Base-by-base conservation (phyloP, 75 land plant species). In the Picea glauca region DNA sequence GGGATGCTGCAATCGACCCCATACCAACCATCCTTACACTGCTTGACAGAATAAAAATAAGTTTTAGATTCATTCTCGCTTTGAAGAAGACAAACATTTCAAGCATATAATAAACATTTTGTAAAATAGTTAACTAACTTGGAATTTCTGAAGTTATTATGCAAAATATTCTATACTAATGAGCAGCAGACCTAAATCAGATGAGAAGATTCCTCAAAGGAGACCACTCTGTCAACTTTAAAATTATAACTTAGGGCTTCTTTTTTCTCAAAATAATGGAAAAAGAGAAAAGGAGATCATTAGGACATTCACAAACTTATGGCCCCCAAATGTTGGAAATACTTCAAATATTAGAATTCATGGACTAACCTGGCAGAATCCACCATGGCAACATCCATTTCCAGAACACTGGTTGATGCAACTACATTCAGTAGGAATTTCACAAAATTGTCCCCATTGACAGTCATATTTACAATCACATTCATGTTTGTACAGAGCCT, bases 381-480 rank as follows among this genome's bases (percentile, higher is more conserved):
- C 99, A 79, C 98, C 91, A 75, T 88, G 91, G 67, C 95, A 96
- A 61, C 85, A 58, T 78, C 99, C 98, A 82, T 94, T 74, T 43
- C 92, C 88, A 54, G 92, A 90, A 76, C 99, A 93, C 83, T 96
- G 98, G 82, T 94, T 96, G 32, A 94, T 63, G 77, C 98, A 96
- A 40, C 67, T 82, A 65, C 90, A 85, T 76, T 60, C 68, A 30
- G 89, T 88, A 30, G 93, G 87, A 18, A 78, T 72, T 81, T 97
- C 98, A 84, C 95, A 94, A 72, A 94, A 87, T 13, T 30, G 72
- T 20, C 99, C 99, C 84, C 58, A 64, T 5, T 79, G 72, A 65
- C 95, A 68, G 82, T 94, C 99, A 84, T 96, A 96, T 77, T 88
- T 92, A 80, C 99, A 96, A 67, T 88, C 90, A 85, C 98, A 96